Conservation (phyloP, 177 flowering plant species). For the Vitis hybrid region DNA sequence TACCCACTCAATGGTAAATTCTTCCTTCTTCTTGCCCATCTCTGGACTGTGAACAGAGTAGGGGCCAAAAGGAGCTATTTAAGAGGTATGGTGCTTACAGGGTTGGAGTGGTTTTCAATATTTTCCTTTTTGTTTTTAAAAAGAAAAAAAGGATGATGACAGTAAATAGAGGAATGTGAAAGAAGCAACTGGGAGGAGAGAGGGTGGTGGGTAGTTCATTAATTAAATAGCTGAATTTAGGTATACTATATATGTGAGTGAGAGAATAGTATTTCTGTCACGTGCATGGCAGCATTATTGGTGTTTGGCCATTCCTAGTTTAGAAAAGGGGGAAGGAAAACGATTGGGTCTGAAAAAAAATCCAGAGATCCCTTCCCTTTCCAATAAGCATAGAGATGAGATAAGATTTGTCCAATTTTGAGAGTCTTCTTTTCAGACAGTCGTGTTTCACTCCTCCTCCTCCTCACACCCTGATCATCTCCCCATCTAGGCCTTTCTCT, state of each 20-base stretch:
- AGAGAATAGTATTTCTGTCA: conserved; percentile 26
- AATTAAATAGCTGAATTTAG: background rate
- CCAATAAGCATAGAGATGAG: conserved; percentile 38
- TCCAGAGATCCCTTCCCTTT: conserved; percentile 35
- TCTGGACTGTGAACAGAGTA: no score
- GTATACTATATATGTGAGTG: background rate
- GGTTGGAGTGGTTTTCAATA: no score
- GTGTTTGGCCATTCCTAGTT: conserved; percentile 32
- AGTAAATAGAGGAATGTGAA: background rate
- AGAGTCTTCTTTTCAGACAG: background rate
- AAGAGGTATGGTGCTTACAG: no score
- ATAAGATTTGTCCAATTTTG: conserved; percentile 42
- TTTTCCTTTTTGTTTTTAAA: no score
- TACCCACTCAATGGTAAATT: no score
- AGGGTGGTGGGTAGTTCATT: background rate
- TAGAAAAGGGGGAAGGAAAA: conserved; percentile 9
- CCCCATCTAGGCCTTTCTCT: conserved; percentile 4
- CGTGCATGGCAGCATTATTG: conserved; percentile 45
- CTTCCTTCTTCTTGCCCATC: no score
- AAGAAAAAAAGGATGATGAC: no score
- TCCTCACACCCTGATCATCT: conserved; percentile 25
- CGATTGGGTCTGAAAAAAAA: conserved; percentile 19
- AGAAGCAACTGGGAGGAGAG: background rate
- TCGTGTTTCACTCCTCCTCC: conserved; percentile 32
- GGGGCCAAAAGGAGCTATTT: no score